Evolutionary conservation across 345 rosid species (phyloP).

Genomic region (Raphanus raphanistrum): DNA sequence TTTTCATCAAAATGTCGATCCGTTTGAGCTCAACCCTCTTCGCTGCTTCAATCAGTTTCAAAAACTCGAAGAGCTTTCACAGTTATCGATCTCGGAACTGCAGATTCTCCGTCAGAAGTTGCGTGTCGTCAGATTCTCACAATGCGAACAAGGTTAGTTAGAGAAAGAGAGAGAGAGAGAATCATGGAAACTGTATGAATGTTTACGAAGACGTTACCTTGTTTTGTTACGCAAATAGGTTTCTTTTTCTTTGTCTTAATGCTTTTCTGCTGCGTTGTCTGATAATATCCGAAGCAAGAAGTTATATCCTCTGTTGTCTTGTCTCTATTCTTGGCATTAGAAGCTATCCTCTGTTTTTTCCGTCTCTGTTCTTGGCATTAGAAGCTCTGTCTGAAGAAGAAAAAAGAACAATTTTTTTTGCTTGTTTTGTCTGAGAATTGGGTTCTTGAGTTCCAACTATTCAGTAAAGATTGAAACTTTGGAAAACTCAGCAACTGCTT

Average conservation of each 20-base stretch:
- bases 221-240: slow-evolving; percentile 18
- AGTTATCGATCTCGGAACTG: slow-evolving; percentile 38
- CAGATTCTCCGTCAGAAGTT: slow-evolving; percentile 45
- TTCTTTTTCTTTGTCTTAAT: background rate
- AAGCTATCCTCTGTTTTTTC: slow-evolving; percentile 18
- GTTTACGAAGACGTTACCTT: slow-evolving; percentile 11
- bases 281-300: background rate
- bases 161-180: background rate
- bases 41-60: slow-evolving; percentile 35
- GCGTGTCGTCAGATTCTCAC: slow-evolving; percentile 32
- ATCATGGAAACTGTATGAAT: slow-evolving; percentile 17
- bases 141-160: slow-evolving; percentile 51
- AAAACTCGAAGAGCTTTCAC: slow-evolving; percentile 22
- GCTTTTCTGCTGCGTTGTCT: slow-evolving; percentile 9
- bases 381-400: background rate
- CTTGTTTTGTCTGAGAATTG: background rate
- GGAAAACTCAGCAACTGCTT: background rate
- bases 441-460: background rate
- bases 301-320: background rate
- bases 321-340: background rate
- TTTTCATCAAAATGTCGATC: slow-evolving; percentile 27
- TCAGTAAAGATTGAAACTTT: background rate
- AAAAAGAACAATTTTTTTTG: background rate
- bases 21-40: slow-evolving; percentile 35
- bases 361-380: background rate